Percentiles rank a stretch among this genome's conserved stretches.
Conservation (phyloP, 306 rosid genomes). For the Pyrus bretschneideri region DNA sequence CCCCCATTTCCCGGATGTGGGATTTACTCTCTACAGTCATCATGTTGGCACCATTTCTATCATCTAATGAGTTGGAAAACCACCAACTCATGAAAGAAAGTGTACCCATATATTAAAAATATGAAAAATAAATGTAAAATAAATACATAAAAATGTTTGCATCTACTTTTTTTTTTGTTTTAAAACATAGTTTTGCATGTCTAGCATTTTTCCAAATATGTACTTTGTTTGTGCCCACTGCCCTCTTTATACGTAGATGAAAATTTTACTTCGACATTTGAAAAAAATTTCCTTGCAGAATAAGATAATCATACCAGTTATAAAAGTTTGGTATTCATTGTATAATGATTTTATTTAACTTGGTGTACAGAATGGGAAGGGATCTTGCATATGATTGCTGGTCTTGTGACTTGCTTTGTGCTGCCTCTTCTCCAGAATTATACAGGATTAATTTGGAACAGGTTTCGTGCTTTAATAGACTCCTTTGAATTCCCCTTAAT, state of each 20-base stretch:
- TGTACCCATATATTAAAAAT: too few relatives aligned
- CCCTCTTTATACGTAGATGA: background rate
- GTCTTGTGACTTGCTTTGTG: conserved; percentile 97
- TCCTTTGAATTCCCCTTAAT: conserved; percentile 6
- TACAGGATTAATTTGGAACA: conserved; percentile 88
- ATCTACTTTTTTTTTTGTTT: too few relatives aligned
- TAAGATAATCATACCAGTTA: too few relatives aligned
- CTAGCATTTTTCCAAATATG: background rate
- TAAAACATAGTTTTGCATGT: background rate
- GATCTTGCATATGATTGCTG: conserved; percentile 71
- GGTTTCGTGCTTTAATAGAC: conserved; percentile 37
- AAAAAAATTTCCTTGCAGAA: background rate
- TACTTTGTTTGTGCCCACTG: background rate
- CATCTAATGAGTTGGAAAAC: too few relatives aligned
- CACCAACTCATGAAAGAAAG: background rate
- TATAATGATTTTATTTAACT: background rate
- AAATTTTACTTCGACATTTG: background rate
- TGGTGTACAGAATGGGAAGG: conserved; percentile 76
- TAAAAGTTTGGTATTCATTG: background rate
- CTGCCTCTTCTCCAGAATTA: conserved; percentile 87
- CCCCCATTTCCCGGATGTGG: too few relatives aligned
- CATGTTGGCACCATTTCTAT: background rate
- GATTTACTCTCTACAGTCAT: too few relatives aligned
- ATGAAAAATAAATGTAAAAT: too few relatives aligned
- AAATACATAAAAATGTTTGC: background rate